A percentile compares a stretch with the other conserved stretches of the same genome.
Conservation (phyloP, 768 basidiomycete genomes). For the Crepidotus variabilis region DNA sequence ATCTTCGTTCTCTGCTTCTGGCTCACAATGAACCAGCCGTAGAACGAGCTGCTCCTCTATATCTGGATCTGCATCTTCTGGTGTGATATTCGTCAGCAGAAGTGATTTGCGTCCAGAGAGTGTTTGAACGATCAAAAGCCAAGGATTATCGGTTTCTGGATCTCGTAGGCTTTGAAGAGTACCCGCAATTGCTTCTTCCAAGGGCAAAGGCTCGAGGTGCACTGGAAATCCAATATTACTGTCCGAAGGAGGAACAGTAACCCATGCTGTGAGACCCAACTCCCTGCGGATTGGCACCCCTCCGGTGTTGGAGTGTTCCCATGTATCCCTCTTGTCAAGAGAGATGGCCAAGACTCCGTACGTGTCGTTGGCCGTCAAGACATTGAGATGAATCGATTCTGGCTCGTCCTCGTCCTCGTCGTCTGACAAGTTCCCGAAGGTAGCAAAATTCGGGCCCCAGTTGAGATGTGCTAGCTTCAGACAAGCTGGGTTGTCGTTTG, state of each 20-base stretch:
- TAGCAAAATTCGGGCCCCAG: neutral
- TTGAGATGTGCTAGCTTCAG: conserved; percentile 1
- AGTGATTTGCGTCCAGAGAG: conserved; percentile 16
- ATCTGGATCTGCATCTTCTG: neutral
- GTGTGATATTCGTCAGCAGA: conserved; percentile 8
- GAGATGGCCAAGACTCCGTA: conserved; percentile 6
- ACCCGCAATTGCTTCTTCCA: neutral
- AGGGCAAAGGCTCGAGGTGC: neutral
- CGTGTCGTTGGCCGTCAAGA: neutral
- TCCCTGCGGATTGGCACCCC: neutral
- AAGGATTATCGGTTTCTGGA: neutral
- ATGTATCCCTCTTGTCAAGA: neutral
- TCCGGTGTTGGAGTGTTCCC: neutral
- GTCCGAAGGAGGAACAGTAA: neutral
- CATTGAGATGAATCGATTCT: neutral
- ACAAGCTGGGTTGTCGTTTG: conserved; percentile 15
- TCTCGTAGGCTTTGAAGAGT: neutral
- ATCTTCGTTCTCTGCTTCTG: conserved; percentile 4
- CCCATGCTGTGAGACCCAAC: conserved; percentile 1
- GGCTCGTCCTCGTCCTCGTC: neutral
- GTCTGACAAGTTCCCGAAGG: neutral
- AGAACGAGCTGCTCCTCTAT: neutral
- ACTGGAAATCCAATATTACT: neutral
- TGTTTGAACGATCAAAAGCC: conserved; percentile 14
- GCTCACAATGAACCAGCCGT: conserved; percentile 14